Percentiles rank a stretch among this genome's conserved stretches.
Conservation (phyloP, 371 early-diverging fungal species). For the Haplosporangium sp. region DNA sequence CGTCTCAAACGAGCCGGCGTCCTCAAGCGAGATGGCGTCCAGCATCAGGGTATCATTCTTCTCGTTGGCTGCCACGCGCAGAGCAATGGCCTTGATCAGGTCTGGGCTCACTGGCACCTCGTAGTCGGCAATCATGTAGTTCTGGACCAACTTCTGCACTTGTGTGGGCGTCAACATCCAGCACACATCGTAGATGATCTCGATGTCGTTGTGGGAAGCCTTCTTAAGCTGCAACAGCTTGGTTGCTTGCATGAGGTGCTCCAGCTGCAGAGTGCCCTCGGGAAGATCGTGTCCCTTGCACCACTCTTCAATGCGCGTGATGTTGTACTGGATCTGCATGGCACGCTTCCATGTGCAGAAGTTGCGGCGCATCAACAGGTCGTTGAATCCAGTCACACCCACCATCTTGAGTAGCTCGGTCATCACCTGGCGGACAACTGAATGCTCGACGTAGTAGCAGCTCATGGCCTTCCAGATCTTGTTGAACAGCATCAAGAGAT, state of each 20-base stretch:
- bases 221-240: conserved; percentile 96
- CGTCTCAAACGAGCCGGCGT: conserved; percentile 72
- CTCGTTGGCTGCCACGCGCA: conserved; percentile 85
- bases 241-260: conserved; percentile 93
- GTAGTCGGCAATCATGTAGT: conserved; percentile 82
- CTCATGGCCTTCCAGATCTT: conserved; percentile 93
- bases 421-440: conserved; percentile 83
- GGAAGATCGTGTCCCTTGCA: conserved; percentile 89
- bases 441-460: conserved; percentile 92
- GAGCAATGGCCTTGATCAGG: conserved; percentile 90
- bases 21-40: conserved; percentile 84
- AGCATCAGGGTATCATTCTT: conserved; percentile 89
- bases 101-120: conserved; percentile 90
- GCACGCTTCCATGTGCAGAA: conserved; percentile 91
- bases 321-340: conserved; percentile 98
- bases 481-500: conserved; percentile 90
- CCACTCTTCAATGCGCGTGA: conserved; percentile 97
- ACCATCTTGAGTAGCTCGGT: conserved; percentile 91
- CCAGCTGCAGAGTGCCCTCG: conserved; percentile 91
- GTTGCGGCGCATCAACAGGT: conserved; percentile 91
- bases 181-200: conserved; percentile 96
- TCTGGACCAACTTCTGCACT: conserved; percentile 93
- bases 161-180: conserved; percentile 94
- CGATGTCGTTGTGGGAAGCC: conserved; percentile 89
- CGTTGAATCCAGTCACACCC: conserved; percentile 94